Evolutionary conservation across 805 yeast genomes (phyloP).

Genomic region (Lipomyces oligophaga): DNA sequence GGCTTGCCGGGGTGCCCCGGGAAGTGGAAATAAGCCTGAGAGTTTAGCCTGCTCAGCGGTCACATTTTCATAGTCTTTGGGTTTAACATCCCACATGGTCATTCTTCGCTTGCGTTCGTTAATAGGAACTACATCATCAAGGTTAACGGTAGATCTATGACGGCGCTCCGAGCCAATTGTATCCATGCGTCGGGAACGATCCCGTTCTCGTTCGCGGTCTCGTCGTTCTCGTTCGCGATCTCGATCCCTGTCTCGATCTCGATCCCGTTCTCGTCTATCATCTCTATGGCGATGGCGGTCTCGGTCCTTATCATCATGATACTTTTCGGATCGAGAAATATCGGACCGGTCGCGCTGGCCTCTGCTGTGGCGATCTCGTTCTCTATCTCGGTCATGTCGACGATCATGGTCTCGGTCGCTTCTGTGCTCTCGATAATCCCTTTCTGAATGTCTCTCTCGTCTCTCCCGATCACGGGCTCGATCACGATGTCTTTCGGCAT

Average conservation of each 20-base stretch:
- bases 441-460: constrained; percentile 25
- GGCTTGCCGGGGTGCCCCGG: constrained; percentile 50
- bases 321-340: constrained; percentile 25
- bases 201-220: constrained; percentile 27
- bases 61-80: constrained; percentile 68
- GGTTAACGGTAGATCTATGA: constrained; percentile 30
- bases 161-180: neutral
- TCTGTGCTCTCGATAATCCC: constrained; percentile 29
- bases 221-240: constrained; percentile 22
- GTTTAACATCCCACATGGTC: constrained; percentile 67
- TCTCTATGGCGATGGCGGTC: constrained; percentile 26
- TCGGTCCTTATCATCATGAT: constrained; percentile 22
- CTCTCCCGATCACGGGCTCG: constrained; percentile 27
- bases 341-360: constrained; percentile 29
- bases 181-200: neutral
- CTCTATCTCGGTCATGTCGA: constrained; percentile 30
- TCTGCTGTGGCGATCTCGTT: constrained; percentile 25
- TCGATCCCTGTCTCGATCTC: constrained; percentile 27
- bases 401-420: constrained; percentile 24
- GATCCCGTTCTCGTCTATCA: constrained; percentile 18
- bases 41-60: constrained; percentile 74
- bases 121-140: constrained; percentile 46
- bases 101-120: constrained; percentile 49
- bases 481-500: constrained; percentile 27
- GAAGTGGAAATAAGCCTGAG: constrained; percentile 72